Base-by-base conservation (phyloP, 1,284 basidiomycete genomes). In the Tremellales sp. region DNA sequence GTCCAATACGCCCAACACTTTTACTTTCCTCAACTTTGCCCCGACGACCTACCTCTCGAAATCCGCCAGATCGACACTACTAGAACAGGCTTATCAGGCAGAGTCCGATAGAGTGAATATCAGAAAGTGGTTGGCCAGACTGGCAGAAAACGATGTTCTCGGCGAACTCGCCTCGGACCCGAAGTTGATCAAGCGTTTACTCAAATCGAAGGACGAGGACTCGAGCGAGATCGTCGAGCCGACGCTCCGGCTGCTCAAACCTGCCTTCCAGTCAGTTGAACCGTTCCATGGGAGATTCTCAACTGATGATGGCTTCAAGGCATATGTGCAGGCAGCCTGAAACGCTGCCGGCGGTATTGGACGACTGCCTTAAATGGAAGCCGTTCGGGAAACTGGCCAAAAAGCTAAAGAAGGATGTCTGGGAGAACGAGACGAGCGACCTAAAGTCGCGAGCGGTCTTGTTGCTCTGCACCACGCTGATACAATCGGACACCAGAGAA, bases 101-200 rank as follows among this genome's bases (percentile, higher is more conserved):
- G 53, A 54, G n/a, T n/a, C n/a, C n/a, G n/a, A n/a, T n/a, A 8
- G 47, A 8, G 24, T 36, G 1, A 45, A 43, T 1, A 51, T 57
- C 28, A 43, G 55, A 4, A 36, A 44, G 3, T 57, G 51, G 51
- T 48, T 58, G n/a, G 46, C 52, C 4, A 45, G 53, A 6, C 43
- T 58, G 1, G 43, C 43, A 6, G 27, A 37, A 10, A 31, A 35
- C 4, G 53, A 47, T 25, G 40, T 58, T 4, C 45, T 54, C 18
- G 55, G 55, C 19, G 16, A 7, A 22, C 18, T 35, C 28, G 16
- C 50, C 1, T 22, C 32, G 2, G 56, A 57, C 28, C 36, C 45
- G 2, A 33, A 39, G 8, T 34, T 33, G n/a, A 28, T 58, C 27
- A 50, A 51, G 34, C 29, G 24, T 5, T 31, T 55, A 3, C 10